Evolutionary conservation across 192 early-diverging fungal species (phyloP).

Genomic region (Rhizophagus clarus): DNA sequence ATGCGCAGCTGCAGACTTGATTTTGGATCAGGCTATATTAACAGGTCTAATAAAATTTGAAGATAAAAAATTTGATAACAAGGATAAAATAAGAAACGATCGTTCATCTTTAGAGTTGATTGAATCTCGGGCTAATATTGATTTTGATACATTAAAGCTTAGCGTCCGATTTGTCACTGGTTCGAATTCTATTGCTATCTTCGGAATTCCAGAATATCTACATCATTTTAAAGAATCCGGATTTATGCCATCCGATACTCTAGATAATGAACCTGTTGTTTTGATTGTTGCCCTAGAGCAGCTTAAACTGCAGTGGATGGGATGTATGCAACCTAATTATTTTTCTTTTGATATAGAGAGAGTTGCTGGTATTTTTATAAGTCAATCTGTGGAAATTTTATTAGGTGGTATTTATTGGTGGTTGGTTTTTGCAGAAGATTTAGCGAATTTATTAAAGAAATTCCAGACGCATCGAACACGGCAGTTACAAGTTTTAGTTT

Average conservation of each 20-base stretch:
- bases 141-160: slow-evolving; percentile 54
- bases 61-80: slow-evolving; percentile 54
- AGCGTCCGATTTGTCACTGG: slow-evolving; percentile 61
- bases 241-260: slow-evolving; percentile 36
- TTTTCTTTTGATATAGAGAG: slow-evolving; percentile 46
- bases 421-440: slow-evolving; percentile 62
- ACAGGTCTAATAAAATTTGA: slow-evolving; percentile 53
- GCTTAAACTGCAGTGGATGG: slow-evolving; percentile 46
- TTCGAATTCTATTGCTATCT: slow-evolving; percentile 43
- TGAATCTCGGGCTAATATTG: slow-evolving; percentile 57
- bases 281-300: slow-evolving; percentile 40
- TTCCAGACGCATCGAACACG: slow-evolving; percentile 51
- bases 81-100: slow-evolving; percentile 46
- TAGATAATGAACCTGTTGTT: slow-evolving; percentile 50
- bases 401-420: slow-evolving; percentile 69
- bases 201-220: slow-evolving; percentile 62
- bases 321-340: slow-evolving; percentile 51
- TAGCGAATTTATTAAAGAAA: slow-evolving; percentile 49
- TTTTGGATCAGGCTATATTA: slow-evolving; percentile 53
- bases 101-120: slow-evolving; percentile 50
- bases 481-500: slow-evolving; percentile 60
- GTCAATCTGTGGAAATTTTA: slow-evolving; percentile 72
- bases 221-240: slow-evolving; percentile 48
- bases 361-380: slow-evolving; percentile 60
- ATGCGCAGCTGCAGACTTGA: slow-evolving; percentile 62